Evolutionary conservation across 1,139 yeast species (phyloP).

Genomic region (Taiozyma sp.): DNA sequence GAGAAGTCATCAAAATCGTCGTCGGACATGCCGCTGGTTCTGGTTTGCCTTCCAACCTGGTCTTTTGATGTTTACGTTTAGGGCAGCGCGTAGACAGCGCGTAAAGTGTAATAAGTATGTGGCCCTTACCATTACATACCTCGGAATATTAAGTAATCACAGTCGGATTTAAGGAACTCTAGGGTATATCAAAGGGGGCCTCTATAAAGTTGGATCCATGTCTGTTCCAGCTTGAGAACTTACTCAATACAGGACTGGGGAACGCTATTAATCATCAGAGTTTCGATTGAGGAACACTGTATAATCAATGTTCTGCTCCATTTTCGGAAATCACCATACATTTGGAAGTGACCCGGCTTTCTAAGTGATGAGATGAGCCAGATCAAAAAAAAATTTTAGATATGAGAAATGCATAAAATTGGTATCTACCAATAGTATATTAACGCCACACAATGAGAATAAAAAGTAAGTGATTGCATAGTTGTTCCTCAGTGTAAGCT

Average conservation of each 20-base stretch:
- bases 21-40: neutral
- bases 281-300: no score
- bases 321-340: neutral
- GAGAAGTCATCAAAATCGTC: conserved; percentile 13
- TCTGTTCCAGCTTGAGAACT: no score
- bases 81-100: neutral
- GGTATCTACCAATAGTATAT: neutral
- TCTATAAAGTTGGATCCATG: no score
- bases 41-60: neutral
- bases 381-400: neutral
- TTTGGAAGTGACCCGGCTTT: neutral
- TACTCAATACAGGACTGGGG: no score
- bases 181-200: no score
- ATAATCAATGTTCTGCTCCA: neutral
- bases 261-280: no score
- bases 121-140: neutral
- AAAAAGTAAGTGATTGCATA: conserved; percentile 26
- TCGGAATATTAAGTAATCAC: neutral
- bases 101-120: neutral
- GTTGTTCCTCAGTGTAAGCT: neutral
- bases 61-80: neutral
- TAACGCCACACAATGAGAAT: conserved; percentile 10
- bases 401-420: neutral
- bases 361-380: neutral
- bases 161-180: no score